phyloP scores from a whole-genome alignment of 2,329 filamentous ascomycete species.

The Fusarium duplospermum region DNA sequence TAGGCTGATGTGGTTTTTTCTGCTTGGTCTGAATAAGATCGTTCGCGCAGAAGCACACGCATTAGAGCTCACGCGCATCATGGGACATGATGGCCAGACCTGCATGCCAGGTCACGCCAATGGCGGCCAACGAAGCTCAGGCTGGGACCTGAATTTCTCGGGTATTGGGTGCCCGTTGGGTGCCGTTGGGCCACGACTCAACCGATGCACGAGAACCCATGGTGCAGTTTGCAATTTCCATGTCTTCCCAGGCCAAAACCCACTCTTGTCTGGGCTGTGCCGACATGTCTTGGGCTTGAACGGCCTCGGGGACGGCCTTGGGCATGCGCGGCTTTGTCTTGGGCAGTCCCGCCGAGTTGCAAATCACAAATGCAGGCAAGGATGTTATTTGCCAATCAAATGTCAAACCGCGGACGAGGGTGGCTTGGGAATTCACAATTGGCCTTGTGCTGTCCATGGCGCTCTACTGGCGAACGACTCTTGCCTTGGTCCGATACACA shows the following conservation, averaged over 20 bases:
- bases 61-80: slow-evolving; percentile 37
- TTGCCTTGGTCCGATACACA: neutral
- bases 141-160: slow-evolving; percentile 32
- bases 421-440: slow-evolving; percentile 12
- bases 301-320: neutral
- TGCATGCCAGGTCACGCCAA: slow-evolving; percentile 28
- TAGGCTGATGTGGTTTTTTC: slow-evolving; percentile 1
- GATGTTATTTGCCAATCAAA: slow-evolving; percentile 2
- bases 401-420: neutral
- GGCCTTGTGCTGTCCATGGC: neutral
- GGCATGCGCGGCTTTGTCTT: neutral
- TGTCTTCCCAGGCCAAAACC: slow-evolving; percentile 13
- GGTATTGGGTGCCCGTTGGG: slow-evolving; percentile 34
- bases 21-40: slow-evolving; percentile 4
- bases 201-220: slow-evolving; percentile 1
- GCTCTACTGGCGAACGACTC: neutral
- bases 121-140: slow-evolving; percentile 24
- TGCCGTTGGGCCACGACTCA: slow-evolving; percentile 31
- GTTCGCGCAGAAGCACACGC: slow-evolving; percentile 28
- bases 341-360: neutral
- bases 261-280: slow-evolving; percentile 24
- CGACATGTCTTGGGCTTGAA: neutral
- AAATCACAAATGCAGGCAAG: neutral
- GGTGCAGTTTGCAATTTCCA: slow-evolving; percentile 32
- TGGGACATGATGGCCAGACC: slow-evolving; percentile 28